Evolutionary conservation across 805 yeast genomes (phyloP).

Genomic region (Lipomyces yamanashiensis): DNA sequence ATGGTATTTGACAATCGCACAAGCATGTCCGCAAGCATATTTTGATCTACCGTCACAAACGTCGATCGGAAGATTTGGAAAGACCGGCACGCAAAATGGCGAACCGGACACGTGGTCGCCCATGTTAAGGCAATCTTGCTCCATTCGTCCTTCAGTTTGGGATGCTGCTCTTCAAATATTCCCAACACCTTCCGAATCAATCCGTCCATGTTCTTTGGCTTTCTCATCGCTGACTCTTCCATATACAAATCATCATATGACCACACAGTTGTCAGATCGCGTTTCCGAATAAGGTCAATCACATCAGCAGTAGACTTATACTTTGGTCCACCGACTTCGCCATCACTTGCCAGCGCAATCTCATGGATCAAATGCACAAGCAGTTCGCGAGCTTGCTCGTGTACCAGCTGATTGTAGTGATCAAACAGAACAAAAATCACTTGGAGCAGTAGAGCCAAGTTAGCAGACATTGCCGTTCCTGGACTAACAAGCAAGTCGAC

Average conservation of each 20-base stretch:
- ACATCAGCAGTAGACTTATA: constrained; percentile 52
- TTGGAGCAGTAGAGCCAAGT: constrained; percentile 76
- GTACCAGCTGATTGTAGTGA: constrained; percentile 82
- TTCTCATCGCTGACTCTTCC: constrained; percentile 77
- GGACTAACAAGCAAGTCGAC: constrained; percentile 78
- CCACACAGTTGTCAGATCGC: constrained; percentile 68
- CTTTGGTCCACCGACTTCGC: constrained; percentile 43
- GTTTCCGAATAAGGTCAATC: constrained; percentile 60
- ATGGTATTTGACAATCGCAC: constrained; percentile 91
- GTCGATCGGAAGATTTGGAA: constrained; percentile 90
- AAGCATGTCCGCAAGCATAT: constrained; percentile 90
- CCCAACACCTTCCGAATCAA: constrained; percentile 67
- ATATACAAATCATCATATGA: constrained; percentile 80
- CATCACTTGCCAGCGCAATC: constrained; percentile 55
- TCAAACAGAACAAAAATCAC: constrained; percentile 80
- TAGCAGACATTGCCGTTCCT: constrained; percentile 61
- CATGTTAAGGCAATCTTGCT: constrained; percentile 78
- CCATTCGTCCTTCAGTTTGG: constrained; percentile 78
- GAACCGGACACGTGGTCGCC: constrained; percentile 97
- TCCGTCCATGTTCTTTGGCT: constrained; percentile 83
- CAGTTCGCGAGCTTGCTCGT: constrained; percentile 79
- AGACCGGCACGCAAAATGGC: constrained; percentile 96
- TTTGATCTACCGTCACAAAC: constrained; percentile 77
- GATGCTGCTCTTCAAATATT: constrained; percentile 53
- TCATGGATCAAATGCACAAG: constrained; percentile 73